Percentiles rank a stretch among this genome's conserved stretches.
Evolutionary conservation across 2,329 filamentous ascomycete species (phyloP).

Genomic region (Colletotrichum sp.): DNA sequence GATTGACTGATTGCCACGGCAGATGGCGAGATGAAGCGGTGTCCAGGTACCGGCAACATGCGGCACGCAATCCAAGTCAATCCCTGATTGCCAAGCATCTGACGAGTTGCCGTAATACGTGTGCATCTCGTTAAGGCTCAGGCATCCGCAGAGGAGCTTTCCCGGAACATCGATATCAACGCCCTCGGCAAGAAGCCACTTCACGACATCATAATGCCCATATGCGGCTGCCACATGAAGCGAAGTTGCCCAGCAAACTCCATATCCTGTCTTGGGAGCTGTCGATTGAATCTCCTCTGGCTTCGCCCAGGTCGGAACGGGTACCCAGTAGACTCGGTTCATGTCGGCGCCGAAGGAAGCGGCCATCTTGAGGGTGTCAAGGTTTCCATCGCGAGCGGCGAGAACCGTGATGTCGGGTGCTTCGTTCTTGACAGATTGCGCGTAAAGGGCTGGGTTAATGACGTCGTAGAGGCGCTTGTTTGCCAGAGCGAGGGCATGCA

Average conservation of each 20-base stretch:
- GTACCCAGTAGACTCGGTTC: neutral
- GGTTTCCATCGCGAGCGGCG: neutral
- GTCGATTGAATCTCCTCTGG: rapidly evolving
- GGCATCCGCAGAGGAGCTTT: neutral
- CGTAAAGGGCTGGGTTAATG: neutral
- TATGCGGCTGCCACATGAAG: neutral
- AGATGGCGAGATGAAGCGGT: neutral
- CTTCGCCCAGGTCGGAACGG: neutral
- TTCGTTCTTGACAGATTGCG: neutral
- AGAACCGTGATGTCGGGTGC: neutral
- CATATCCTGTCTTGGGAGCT: neutral
- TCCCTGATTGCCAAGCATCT: rapidly evolving
- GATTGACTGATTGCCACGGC: neutral
- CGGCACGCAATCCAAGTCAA: rapidly evolving
- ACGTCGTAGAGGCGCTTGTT: neutral
- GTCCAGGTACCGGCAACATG: neutral
- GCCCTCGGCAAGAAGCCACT: neutral
- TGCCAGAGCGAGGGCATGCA: neutral
- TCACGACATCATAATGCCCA: neutral
- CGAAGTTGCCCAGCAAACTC: neutral
- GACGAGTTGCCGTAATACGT: rapidly evolving
- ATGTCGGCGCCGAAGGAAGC: neutral
- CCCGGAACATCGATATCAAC: neutral
- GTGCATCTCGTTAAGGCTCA: rapidly evolving
- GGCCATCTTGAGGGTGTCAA: neutral